phyloP scores from a whole-genome alignment of 1,139 yeast species.

The Suhomyces maxii region DNA sequence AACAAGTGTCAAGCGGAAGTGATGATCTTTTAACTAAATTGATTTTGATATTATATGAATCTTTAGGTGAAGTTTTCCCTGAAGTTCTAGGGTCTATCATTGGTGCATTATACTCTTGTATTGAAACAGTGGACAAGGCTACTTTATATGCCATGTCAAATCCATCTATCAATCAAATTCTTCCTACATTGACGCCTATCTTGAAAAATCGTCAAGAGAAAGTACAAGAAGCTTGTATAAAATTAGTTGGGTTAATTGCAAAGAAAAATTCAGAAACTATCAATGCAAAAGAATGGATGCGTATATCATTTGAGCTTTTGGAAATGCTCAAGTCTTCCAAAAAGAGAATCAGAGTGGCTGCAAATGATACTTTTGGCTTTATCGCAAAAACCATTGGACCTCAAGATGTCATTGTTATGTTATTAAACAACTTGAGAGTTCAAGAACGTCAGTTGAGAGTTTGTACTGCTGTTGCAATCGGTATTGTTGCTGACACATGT shows the following conservation, averaged over 20 bases:
- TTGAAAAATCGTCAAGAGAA: slow-evolving; percentile 86
- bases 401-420: slow-evolving; percentile 84
- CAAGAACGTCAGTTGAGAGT: slow-evolving; percentile 97
- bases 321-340: slow-evolving; percentile 88
- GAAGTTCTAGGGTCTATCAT: slow-evolving; percentile 88
- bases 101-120: slow-evolving; percentile 59
- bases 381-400: slow-evolving; percentile 96
- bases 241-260: slow-evolving; percentile 81
- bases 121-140: slow-evolving; percentile 34
- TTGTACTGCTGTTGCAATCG: slow-evolving; percentile 97
- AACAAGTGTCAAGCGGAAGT: slow-evolving; percentile 52
- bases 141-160: slow-evolving; percentile 60
- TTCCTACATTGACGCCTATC: slow-evolving; percentile 91
- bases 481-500: slow-evolving; percentile 93
- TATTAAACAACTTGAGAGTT: slow-evolving; percentile 80
- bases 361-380: slow-evolving; percentile 87
- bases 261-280: slow-evolving; percentile 81
- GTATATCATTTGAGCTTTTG: slow-evolving; percentile 86
- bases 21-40: slow-evolving; percentile 63
- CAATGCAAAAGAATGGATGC: slow-evolving; percentile 96
- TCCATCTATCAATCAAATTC: slow-evolving; percentile 81
- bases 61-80: slow-evolving; percentile 93
- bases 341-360: slow-evolving; percentile 77
- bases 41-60: slow-evolving; percentile 80
- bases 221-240: slow-evolving; percentile 85